A percentile compares a stretch with the other conserved stretches of the same genome.
Evolutionary conservation across 768 basidiomycete genomes (phyloP).

Genomic region (Suillus placidus): DNA sequence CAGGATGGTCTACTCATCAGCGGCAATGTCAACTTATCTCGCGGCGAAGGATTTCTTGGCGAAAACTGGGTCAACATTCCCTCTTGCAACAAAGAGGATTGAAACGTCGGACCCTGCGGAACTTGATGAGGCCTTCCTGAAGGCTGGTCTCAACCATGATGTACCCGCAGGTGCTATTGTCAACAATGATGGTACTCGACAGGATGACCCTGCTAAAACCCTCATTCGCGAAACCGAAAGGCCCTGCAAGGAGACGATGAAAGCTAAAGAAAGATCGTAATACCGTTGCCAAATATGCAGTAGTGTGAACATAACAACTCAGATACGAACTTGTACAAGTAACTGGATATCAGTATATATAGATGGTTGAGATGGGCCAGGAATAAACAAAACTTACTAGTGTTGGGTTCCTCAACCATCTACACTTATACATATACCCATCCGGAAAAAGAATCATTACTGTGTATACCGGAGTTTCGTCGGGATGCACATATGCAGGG

Average conservation of each 20-base stretch:
- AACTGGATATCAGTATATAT: neutral
- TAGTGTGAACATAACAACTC: neutral
- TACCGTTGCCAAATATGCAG: neutral
- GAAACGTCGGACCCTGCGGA: constrained; percentile 84
- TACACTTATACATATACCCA: neutral
- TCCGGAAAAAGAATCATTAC: neutral
- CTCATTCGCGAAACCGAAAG: constrained; percentile 70
- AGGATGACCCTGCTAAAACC: constrained; percentile 33
- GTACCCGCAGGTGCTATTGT: constrained; percentile 11
- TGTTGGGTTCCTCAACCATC: neutral
- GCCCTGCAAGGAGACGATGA: constrained; percentile 60
- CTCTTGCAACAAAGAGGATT: constrained; percentile 61
- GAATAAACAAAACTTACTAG: too few species aligned
- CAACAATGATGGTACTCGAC: constrained; percentile 18
- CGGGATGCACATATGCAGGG: neutral
- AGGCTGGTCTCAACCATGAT: constrained; percentile 52
- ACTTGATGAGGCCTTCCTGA: constrained; percentile 64
- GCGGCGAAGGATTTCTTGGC: constrained; percentile 55
- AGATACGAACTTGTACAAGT: neutral
- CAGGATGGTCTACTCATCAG: constrained; percentile 88
- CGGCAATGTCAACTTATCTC: constrained; percentile 56
- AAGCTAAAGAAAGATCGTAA: neutral
- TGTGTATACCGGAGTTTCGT: neutral
- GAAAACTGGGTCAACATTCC: constrained; percentile 42
- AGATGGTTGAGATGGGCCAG: neutral